These are phyloP conservation scores for Thymus quinquecostatus DNA, from an alignment of 257 asterid genomes.

Conservation along the genomic window DNA sequence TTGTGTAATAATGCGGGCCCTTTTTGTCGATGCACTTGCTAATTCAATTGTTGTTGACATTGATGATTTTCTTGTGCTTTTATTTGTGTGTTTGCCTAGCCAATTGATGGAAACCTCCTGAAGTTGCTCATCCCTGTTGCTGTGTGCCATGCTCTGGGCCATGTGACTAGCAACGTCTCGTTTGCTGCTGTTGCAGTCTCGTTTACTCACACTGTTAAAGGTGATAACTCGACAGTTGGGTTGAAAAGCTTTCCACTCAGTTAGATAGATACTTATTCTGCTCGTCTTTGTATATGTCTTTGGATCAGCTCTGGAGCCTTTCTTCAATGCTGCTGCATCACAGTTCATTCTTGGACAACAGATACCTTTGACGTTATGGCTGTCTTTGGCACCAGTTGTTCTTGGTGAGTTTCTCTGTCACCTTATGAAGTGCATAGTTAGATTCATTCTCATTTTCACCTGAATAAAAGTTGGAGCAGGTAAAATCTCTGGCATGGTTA, in stretches of 20 bases:
- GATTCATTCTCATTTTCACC: not conserved
- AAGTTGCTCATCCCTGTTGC: conserved; percentile 91
- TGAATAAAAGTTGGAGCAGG: not conserved
- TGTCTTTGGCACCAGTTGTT: conserved; percentile 94
- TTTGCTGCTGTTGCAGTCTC: conserved; percentile 95
- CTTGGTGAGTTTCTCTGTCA: conserved; percentile 57
- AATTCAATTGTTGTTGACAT: not conserved
- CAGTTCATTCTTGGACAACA: conserved; percentile 95
- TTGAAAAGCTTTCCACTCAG: too few species aligned
- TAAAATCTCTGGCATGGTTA: not conserved
- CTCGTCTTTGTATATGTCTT: conserved; percentile 5
- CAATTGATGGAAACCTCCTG: conserved; percentile 69
- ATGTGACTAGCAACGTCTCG: conserved; percentile 68
- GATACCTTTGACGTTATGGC: conserved; percentile 83
- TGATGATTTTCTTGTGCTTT: conserved; percentile 9
- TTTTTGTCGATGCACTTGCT: not conserved
- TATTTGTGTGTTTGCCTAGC: conserved; percentile 50
- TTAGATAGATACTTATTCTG: not conserved
- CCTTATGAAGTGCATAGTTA: not conserved
- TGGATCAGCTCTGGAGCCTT: conserved; percentile 94
- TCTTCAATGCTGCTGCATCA: conserved; percentile 98
- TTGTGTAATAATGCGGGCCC: not conserved
- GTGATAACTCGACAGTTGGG: conserved; percentile 30
- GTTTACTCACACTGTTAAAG: conserved; percentile 93
- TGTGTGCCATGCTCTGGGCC: conserved; percentile 84